Evolutionary conservation across 176 grass and related monocot species (phyloP).

Genomic region (Triticum urartu): DNA sequence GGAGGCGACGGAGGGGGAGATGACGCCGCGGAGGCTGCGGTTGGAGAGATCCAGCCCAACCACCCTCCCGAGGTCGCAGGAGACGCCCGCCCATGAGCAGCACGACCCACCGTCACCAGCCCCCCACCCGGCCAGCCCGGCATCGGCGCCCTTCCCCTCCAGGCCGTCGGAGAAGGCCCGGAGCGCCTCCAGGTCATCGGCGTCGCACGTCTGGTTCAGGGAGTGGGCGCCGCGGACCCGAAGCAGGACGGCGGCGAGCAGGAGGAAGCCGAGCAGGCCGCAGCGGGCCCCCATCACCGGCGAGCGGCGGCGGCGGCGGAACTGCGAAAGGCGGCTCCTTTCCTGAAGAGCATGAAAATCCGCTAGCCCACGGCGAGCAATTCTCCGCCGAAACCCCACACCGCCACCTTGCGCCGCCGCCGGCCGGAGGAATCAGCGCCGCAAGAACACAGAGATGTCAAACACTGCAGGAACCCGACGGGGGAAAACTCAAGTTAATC

Average conservation of each 20-base stretch:
- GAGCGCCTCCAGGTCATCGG: slow-evolving; percentile 54
- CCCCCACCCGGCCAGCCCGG: slow-evolving; percentile 47
- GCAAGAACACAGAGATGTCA: slow-evolving; percentile 16
- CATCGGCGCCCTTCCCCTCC: slow-evolving; percentile 26
- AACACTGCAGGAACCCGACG: no score
- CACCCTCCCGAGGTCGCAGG: slow-evolving; percentile 55
- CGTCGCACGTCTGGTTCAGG: slow-evolving; percentile 52
- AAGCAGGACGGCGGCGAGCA: slow-evolving; percentile 29
- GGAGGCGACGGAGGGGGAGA: slow-evolving; percentile 45
- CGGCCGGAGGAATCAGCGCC: background rate
- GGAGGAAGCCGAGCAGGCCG: slow-evolving; percentile 17
- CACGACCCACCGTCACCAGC: slow-evolving; percentile 39
- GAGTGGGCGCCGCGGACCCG: slow-evolving; percentile 19
- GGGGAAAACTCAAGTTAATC: background rate
- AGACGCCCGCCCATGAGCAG: slow-evolving; percentile 72
- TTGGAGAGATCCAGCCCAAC: slow-evolving; percentile 64
- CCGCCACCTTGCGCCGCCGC: background rate
- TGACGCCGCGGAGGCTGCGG: slow-evolving; percentile 50
- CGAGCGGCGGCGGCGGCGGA: slow-evolving; percentile 29
- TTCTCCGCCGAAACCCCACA: slow-evolving; percentile 4
- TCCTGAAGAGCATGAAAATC: slow-evolving; percentile 31
- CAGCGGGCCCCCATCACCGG: slow-evolving; percentile 58
- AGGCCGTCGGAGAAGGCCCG: slow-evolving; percentile 42
- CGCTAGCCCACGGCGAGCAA: background rate
- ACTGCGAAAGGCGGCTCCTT: slow-evolving; percentile 29